These are phyloP conservation scores for Austroboletus novae-zelandiae DNA, from an alignment of 1,284 basidiomycete species.

Conservation along the genomic window DNA sequence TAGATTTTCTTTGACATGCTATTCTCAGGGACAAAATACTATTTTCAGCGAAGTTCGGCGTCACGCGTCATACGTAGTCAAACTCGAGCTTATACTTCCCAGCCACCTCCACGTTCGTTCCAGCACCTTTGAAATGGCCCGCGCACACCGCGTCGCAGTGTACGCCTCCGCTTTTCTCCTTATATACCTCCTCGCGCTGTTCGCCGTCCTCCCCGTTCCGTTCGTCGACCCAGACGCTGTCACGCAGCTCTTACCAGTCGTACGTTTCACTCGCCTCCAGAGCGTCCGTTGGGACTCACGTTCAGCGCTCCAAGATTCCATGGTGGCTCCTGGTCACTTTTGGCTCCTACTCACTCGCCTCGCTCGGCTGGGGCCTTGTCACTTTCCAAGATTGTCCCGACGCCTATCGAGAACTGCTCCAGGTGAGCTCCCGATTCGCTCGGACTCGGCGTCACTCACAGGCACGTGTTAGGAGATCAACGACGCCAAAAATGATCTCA, in stretches of 20 bases:
- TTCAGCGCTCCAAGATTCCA: constrained; percentile 48
- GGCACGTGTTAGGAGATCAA: constrained; percentile 52
- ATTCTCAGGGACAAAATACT: no score
- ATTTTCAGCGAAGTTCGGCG: no score
- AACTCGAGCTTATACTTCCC: no score
- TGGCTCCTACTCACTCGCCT: constrained; percentile 71
- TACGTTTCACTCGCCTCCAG: background rate
- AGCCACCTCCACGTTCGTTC: no score
- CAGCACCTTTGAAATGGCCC: constrained; percentile 16
- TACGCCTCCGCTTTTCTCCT: constrained; percentile 12
- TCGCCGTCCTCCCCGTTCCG: constrained; percentile 54
- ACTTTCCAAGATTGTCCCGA: constrained; percentile 75
- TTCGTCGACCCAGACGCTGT: constrained; percentile 46
- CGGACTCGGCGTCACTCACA: background rate
- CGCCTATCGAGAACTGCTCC: constrained; percentile 64
- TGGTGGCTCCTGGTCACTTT: constrained; percentile 57
- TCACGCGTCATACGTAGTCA: no score
- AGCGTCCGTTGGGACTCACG: background rate
- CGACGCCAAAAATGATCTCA: constrained; percentile 68
- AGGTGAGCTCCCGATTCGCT: constrained; percentile 37
- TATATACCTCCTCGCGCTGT: constrained; percentile 45
- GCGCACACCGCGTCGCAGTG: constrained; percentile 20
- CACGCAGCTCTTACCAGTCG: constrained; percentile 55
- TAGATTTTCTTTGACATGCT: no score
- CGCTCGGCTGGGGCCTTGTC: constrained; percentile 65